phyloP scores from a whole-genome alignment of 2,329 filamentous ascomycete genomes.

The Fusarium brevicatenulatum region DNA sequence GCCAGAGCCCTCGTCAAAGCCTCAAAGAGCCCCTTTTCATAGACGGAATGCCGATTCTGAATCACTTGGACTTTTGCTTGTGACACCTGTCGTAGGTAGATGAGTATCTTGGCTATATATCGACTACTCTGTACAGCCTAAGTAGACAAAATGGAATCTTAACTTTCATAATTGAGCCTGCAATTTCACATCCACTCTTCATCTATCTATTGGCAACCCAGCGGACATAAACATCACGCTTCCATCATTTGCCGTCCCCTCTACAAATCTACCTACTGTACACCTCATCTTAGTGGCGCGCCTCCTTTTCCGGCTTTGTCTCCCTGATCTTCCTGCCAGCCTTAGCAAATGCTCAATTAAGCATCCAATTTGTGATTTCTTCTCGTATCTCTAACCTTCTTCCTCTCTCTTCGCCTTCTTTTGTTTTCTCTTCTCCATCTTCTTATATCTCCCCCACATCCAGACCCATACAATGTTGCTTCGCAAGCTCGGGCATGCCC shows the following conservation, averaged over 20 bases:
- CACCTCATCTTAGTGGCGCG: slow-evolving; percentile 31
- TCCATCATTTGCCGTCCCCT: slow-evolving; percentile 22
- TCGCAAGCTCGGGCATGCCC: slow-evolving; percentile 45
- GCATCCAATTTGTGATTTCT: slow-evolving; percentile 2
- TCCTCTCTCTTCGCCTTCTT: background rate
- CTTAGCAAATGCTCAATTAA: slow-evolving; percentile 10
- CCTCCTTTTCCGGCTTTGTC: slow-evolving; percentile 39
- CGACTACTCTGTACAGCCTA: background rate
- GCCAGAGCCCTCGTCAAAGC: background rate
- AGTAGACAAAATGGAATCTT: slow-evolving; percentile 15
- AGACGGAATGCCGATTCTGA: slow-evolving; percentile 20
- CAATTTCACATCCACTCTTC: slow-evolving; percentile 16
- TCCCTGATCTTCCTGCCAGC: slow-evolving; percentile 32
- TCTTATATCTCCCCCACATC: slow-evolving; percentile 13
- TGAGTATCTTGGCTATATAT: background rate
- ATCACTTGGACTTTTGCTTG: slow-evolving; percentile 9
- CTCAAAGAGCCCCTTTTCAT: slow-evolving; percentile 1
- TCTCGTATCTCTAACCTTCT: background rate
- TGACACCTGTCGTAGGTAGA: background rate
- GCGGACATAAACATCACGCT: slow-evolving; percentile 9
- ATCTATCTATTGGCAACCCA: slow-evolving; percentile 3
- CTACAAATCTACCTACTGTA: background rate
- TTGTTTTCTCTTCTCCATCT: background rate
- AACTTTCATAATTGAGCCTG: slow-evolving; percentile 17
- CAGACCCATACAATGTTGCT: slow-evolving; percentile 44